Conservation (phyloP, 345 rosid species). For the Clarkia xantiana region DNA sequence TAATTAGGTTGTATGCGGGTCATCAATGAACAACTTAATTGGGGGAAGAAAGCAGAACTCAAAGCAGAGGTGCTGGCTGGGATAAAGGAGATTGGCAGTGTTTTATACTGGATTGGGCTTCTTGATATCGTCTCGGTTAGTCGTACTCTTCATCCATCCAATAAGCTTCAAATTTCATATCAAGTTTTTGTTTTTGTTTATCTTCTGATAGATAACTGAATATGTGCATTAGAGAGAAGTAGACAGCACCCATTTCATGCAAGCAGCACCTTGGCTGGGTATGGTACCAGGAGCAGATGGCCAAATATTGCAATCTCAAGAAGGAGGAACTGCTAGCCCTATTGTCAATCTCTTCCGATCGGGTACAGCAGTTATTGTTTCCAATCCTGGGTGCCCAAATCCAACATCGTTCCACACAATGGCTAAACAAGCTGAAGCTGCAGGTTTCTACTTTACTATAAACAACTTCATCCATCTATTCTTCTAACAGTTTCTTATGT, state of each 20-base stretch:
- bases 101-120: slow-evolving; percentile 85
- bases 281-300: slow-evolving; percentile 73
- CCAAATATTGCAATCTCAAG: slow-evolving; percentile 65
- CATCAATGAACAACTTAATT: slow-evolving; percentile 74
- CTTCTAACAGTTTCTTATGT: too few species aligned
- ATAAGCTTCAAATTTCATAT: too few species aligned
- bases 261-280: slow-evolving; percentile 94
- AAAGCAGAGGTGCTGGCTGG: slow-evolving; percentile 80
- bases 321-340: slow-evolving; percentile 70
- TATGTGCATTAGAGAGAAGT: slow-evolving; percentile 54
- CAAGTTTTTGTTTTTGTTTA: background rate
- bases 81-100: slow-evolving; percentile 94
- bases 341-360: slow-evolving; percentile 78
- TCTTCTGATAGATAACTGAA: slow-evolving; percentile 10
- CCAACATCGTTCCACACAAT: slow-evolving; percentile 78
- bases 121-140: slow-evolving; percentile 91
- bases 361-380: slow-evolving; percentile 58
- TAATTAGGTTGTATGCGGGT: slow-evolving; percentile 84
- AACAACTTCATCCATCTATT: too few species aligned
- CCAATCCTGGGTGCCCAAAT: slow-evolving; percentile 60
- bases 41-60: slow-evolving; percentile 84
- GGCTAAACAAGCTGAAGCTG: slow-evolving; percentile 99
- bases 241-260: slow-evolving; percentile 80
- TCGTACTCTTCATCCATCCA: slow-evolving; percentile 5
- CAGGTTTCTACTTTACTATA: slow-evolving; percentile 31